phyloP scores from a whole-genome alignment of 1,139 yeast species.

The Fermentozyma sake region DNA sequence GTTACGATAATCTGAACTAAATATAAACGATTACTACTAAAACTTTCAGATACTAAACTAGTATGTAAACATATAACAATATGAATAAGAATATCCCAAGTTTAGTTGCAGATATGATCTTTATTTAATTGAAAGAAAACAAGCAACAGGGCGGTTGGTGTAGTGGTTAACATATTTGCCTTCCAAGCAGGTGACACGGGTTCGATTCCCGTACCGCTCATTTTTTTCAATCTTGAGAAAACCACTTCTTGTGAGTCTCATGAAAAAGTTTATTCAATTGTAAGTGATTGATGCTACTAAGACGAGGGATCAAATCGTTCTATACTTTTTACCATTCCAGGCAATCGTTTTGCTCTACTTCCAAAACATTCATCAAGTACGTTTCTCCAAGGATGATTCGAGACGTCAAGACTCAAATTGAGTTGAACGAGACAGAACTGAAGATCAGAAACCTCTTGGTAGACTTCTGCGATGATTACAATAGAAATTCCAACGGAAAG shows the following conservation, averaged over 20 bases:
- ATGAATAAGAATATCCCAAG: no score
- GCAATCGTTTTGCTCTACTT: no score
- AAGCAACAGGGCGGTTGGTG: slow-evolving; percentile 42
- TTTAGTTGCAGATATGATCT: neutral
- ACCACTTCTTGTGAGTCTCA: no score
- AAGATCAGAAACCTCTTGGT: slow-evolving; percentile 44
- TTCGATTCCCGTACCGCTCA: slow-evolving; percentile 82
- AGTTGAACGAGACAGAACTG: slow-evolving; percentile 44
- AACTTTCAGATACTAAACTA: neutral
- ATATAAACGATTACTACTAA: neutral
- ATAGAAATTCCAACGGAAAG: slow-evolving; percentile 13
- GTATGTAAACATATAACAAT: neutral
- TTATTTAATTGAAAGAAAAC: neutral
- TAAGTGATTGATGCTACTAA: no score
- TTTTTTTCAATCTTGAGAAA: no score
- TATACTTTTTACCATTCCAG: no score
- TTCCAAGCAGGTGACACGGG: slow-evolving; percentile 82
- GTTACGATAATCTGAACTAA: no score
- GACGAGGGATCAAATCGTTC: no score
- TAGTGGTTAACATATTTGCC: slow-evolving; percentile 57
- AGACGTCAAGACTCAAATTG: slow-evolving; percentile 12
- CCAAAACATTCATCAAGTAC: no score
- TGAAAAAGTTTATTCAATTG: no score
- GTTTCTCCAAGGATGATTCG: slow-evolving; percentile 1
- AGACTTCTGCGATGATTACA: slow-evolving; percentile 37